Percentiles rank a stretch among this genome's conserved stretches.
These are phyloP conservation scores for Paspalum vaginatum DNA, from an alignment of 176 grass and related monocot genomes.

Conservation along the genomic window DNA sequence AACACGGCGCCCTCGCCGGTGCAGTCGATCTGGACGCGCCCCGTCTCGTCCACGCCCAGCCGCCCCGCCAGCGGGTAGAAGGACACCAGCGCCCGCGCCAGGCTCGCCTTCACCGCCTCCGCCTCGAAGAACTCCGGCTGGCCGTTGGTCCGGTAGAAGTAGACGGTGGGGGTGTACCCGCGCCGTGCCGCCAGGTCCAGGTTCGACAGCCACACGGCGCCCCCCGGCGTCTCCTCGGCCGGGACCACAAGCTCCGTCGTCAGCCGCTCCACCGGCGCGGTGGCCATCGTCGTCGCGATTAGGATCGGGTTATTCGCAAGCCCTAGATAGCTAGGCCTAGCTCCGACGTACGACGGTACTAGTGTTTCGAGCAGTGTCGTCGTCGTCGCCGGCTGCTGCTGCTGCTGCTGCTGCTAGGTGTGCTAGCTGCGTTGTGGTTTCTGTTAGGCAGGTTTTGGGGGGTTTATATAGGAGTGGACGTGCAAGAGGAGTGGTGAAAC, in stretches of 20 bases:
- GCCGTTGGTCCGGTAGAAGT: slow-evolving; percentile 48
- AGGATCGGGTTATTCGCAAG: not conserved
- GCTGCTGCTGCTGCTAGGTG: not conserved
- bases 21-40: slow-evolving; percentile 64
- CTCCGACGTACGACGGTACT: too few species aligned
- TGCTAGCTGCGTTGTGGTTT: not conserved
- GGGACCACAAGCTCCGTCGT: slow-evolving; percentile 57
- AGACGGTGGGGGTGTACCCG: slow-evolving; percentile 68
- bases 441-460: not conserved
- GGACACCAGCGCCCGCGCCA: slow-evolving; percentile 52
- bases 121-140: slow-evolving; percentile 40
- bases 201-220: slow-evolving; percentile 69
- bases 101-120: slow-evolving; percentile 35
- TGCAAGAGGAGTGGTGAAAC: not conserved
- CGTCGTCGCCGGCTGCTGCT: not conserved
- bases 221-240: slow-evolving; percentile 49
- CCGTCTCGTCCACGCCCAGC: slow-evolving; percentile 29
- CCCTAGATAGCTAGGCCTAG: not conserved
- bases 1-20: slow-evolving; percentile 57
- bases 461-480: slow-evolving; percentile 16
- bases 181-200: slow-evolving; percentile 51
- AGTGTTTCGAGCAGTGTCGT: too few species aligned
- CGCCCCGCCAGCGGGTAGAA: slow-evolving; percentile 82
- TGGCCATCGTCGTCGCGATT: not conserved
- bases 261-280: slow-evolving; percentile 38